A percentile compares a stretch with the other conserved stretches of the same genome.
Conservation (phyloP, 495 filamentous ascomycete species). For the Cercophora samala region DNA sequence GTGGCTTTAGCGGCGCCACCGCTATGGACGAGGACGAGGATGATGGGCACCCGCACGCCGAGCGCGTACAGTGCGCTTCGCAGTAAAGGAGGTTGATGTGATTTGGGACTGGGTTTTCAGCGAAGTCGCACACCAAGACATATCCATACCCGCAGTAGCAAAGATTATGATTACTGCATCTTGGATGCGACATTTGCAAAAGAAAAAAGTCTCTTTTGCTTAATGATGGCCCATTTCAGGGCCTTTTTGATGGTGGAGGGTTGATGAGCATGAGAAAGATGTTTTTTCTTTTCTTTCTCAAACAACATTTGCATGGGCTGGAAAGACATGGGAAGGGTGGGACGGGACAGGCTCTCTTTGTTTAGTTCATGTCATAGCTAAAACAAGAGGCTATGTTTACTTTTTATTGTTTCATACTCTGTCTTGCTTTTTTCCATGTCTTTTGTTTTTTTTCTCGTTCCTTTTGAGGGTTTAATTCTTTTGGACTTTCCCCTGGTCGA, state of each 20-base stretch:
- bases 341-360: background rate
- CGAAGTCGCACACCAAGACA: background rate
- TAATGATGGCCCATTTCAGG: background rate
- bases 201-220: background rate
- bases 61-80: constrained; percentile 95
- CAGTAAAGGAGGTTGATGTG: constrained; percentile 59
- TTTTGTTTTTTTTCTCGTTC: too few species aligned
- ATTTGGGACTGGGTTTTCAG: background rate
- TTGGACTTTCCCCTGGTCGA: background rate
- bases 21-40: constrained; percentile 74
- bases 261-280: background rate
- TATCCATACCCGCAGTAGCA: background rate
- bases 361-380: background rate
- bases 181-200: background rate
- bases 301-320: background rate
- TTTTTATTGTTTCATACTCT: background rate
- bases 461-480: too few species aligned
- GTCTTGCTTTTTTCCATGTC: background rate
- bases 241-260: background rate
- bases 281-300: background rate
- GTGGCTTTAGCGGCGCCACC: constrained; percentile 59
- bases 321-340: background rate
- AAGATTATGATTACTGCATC: background rate
- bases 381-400: background rate
- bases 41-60: constrained; percentile 66